Percentiles rank a stretch among this genome's conserved stretches.
Evolutionary conservation across 192 early-diverging fungal genomes (phyloP).

Genomic region (Backusella tarrabulga): DNA sequence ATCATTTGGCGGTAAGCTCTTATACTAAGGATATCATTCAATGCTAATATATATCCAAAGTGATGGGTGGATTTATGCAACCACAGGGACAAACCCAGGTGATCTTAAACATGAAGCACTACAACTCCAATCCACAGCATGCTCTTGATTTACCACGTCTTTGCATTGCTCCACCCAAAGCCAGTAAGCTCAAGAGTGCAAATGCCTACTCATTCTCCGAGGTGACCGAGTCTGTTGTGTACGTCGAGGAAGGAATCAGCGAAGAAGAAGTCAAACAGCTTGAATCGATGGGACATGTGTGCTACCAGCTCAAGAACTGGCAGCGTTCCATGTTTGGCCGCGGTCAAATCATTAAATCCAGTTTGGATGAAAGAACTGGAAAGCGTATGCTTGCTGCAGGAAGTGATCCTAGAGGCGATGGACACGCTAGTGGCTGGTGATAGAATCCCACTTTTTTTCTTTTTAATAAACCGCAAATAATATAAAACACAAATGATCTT

Average conservation of each 20-base stretch:
- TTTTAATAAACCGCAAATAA: neutral
- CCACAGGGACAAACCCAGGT: constrained; percentile 86
- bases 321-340: constrained; percentile 64
- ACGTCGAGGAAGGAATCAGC: constrained; percentile 64
- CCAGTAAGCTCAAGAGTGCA: constrained; percentile 17
- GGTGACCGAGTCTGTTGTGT: constrained; percentile 34
- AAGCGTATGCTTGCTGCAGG: constrained; percentile 48
- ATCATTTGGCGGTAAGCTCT: constrained; percentile 45
- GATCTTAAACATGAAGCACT: constrained; percentile 62
- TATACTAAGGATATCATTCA: neutral
- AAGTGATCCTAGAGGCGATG: constrained; percentile 60
- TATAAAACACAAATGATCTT: neutral
- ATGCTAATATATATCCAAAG: constrained; percentile 30
- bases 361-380: constrained; percentile 37
- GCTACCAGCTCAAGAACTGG: constrained; percentile 42
- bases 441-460: neutral
- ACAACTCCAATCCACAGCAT: constrained; percentile 57
- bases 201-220: constrained; percentile 26
- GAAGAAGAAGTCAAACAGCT: constrained; percentile 44
- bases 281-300: constrained; percentile 55
- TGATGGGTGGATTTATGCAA: constrained; percentile 79
- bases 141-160: constrained; percentile 71
- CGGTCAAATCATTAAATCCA: constrained; percentile 66
- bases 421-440: constrained; percentile 54
- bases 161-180: constrained; percentile 47